Evolutionary conservation across 768 basidiomycete genomes (phyloP), one percentile per base, ranked within the genome.

Genomic region (Crucibulum laeve): DNA sequence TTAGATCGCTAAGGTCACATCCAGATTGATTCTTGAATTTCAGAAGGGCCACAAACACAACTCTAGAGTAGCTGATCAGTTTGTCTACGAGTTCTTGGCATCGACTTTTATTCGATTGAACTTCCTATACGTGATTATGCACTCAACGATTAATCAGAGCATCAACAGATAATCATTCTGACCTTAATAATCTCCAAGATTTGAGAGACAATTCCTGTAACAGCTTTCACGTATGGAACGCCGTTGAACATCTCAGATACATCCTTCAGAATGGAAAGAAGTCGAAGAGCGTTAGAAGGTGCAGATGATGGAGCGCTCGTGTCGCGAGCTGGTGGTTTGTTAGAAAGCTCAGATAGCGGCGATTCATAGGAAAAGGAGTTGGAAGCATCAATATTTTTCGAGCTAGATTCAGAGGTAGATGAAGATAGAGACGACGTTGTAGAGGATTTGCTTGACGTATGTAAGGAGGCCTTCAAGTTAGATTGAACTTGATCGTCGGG

Each of bases 151-250:
- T 34, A 25, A 43, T 18, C 3, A 4, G 15, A 21, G 10, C 30
- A 18, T n/a, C n/a, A 17, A 44, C 24, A 34, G 39, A 30, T 15
- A 17, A n/a, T 35, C 40, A 15, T 21, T 4, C 21, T 25, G 46
- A 63, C 59, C 33, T 58, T 49, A 11, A 53, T 50, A n/a, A 63
- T 56, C 18, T 54, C 44, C 8, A 63, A 52, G 8, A 63, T 60
- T 26, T 54, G 53, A 35, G 54, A 49, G 19, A 60, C 51, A 0
- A 58, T 24, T 1, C 51, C 43, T 5, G 54, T 55, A 13, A 63
- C 49, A 6, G 51, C 45, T 38, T 58, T 52, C 14, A 63, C 54
- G 32, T 63, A 60, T 17, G 61, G 58, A 2, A 57, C 54, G 4
- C 57, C 47, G 1, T 51, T 38, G 38, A 63, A 58, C 4, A 50